Base-by-base conservation (phyloP, 2,329 filamentous ascomycete genomes). In the Pseudocercospora musae region DNA sequence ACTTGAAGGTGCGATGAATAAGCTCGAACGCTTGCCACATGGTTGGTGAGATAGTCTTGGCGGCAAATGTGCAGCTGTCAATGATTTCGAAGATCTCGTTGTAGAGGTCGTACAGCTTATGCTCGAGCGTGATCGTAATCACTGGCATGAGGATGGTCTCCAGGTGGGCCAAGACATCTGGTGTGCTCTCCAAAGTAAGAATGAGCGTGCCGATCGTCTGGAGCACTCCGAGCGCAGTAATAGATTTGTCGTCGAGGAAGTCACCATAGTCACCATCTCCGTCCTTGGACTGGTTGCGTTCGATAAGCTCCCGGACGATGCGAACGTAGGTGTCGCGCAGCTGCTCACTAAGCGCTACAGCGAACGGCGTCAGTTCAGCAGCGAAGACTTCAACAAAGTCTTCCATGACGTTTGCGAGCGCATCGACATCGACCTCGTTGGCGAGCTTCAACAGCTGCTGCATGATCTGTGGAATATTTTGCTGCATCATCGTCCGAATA, bases 1-100 rank as follows among this genome's bases (percentile, higher is more conserved):
- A 90, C 80, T 98, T 98, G 83, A 99, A 99, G 0, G 94, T 97
- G 68, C 91, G 87, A 79, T 98, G 94, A 66, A 99, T 96, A 49
- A 98, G 85, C 79, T 96, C 93, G 75, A 99, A 99, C 1, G 95
- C 94, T 78, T 94, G 89, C 95, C 95, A 99, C 95, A 99, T 99
- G 46, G 91, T 96, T 9, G 89, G 87, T 0, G 95, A 97, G 69
- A 99, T 98, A 62, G 87, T 86, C 82, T 98, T 99, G 65, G 95
- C 94, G 10, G 95, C 92, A 76, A 98, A 99, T 7, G 95, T 99
- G 82, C 95, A 99, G 82, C 92, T 97, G 77, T 99, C 95, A 70
- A 99, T 96, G 71, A 99, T 99, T 79, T 99, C 95, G 70, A 99
- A 99, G 4, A 98, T 87, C 76, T 99, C 95, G 75, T 98, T 99